Conservation (phyloP, 495 filamentous ascomycete genomes). For the Trichoderma asperelloides region DNA sequence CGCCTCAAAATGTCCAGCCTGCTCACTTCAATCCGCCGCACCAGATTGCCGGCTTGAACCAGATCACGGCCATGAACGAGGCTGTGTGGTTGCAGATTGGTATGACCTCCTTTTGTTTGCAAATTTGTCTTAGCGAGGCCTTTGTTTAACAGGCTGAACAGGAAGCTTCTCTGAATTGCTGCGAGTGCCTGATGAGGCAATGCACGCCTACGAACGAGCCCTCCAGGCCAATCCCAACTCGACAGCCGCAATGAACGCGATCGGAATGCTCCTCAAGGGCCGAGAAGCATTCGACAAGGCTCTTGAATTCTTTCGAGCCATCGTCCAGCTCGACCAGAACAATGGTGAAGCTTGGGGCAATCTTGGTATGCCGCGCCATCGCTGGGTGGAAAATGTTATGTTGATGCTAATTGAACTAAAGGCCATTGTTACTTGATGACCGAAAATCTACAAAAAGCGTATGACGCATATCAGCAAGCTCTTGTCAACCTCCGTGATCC, state of each 20-base stretch:
- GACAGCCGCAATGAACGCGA: constrained; percentile 87
- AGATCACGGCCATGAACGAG: constrained; percentile 58
- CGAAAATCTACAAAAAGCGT: constrained; percentile 96
- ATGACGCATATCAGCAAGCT: constrained; percentile 94
- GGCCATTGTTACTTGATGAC: constrained; percentile 98
- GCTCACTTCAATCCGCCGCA: constrained; percentile 31
- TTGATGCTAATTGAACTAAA: constrained; percentile 20
- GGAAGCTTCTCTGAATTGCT: constrained; percentile 81
- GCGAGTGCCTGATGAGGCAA: constrained; percentile 80
- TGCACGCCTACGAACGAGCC: constrained; percentile 80
- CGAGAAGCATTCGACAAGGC: constrained; percentile 92
- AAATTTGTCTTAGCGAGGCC: background rate
- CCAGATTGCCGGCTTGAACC: constrained; percentile 30
- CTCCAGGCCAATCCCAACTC: constrained; percentile 82
- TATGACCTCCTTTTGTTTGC: constrained; percentile 37
- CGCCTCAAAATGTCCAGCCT: constrained; percentile 25
- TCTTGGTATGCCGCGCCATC: constrained; percentile 50
- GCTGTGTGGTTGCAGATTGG: constrained; percentile 90
- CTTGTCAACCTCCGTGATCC: constrained; percentile 89
- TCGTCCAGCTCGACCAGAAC: constrained; percentile 76
- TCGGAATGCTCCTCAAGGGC: constrained; percentile 80
- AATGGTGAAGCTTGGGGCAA: constrained; percentile 98
- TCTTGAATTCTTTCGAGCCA: constrained; percentile 84
- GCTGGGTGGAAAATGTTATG: no score
- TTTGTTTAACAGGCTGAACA: constrained; percentile 31